Percentiles rank a stretch among this genome's conserved stretches.
Conservation (phyloP, 768 basidiomycete species). For the Mycena haematopus region DNA sequence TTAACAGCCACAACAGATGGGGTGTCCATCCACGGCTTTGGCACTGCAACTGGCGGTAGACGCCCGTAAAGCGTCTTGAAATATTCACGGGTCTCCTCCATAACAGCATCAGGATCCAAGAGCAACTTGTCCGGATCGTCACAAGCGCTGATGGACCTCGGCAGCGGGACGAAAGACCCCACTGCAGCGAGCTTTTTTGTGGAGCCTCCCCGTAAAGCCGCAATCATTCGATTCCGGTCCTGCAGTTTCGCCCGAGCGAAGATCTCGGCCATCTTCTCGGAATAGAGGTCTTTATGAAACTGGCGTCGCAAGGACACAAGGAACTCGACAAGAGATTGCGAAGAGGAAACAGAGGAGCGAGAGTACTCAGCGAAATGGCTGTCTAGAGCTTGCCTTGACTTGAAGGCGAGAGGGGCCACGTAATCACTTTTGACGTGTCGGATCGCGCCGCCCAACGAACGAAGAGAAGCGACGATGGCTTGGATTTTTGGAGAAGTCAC, state of each 20-base stretch:
- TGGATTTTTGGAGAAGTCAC: slow-evolving; percentile 12
- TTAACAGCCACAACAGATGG: slow-evolving; percentile 24
- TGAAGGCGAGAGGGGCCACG: background rate
- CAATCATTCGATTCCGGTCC: slow-evolving; percentile 17
- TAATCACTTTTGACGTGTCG: slow-evolving; percentile 19
- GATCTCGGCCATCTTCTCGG: slow-evolving; percentile 8
- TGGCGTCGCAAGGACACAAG: slow-evolving; percentile 1
- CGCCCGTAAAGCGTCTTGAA: slow-evolving; percentile 11
- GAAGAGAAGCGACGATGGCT: background rate
- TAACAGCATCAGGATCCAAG: slow-evolving; percentile 4
- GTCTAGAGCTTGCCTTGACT: background rate
- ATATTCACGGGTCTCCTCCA: slow-evolving; percentile 16
- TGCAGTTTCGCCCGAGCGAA: slow-evolving; percentile 8
- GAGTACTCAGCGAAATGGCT: slow-evolving; percentile 8
- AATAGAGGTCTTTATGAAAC: slow-evolving; percentile 11
- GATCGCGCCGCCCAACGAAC: background rate
- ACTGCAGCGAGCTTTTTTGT: slow-evolving; percentile 11
- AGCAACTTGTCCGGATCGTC: slow-evolving; percentile 5
- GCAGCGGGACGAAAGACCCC: slow-evolving; percentile 3
- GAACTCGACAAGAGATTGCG: background rate
- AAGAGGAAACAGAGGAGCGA: background rate
- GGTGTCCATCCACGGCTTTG: slow-evolving; percentile 14
- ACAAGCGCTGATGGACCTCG: background rate
- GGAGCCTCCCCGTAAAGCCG: slow-evolving; percentile 8
- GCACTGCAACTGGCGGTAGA: background rate